Conservation (phyloP, 2,329 filamentous ascomycete genomes). For the Aureobasidium uvarum region DNA sequence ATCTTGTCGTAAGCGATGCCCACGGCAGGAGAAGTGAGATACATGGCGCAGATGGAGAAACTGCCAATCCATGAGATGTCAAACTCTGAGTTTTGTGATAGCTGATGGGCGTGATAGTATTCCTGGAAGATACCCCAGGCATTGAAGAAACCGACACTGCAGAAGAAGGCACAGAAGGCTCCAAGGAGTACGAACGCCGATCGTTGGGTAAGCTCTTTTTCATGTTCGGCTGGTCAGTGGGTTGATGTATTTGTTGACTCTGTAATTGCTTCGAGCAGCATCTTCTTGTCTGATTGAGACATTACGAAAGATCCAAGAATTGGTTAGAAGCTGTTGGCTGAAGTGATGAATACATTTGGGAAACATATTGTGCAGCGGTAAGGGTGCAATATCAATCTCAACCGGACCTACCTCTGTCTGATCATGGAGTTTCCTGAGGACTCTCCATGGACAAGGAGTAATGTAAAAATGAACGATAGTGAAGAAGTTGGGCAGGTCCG, state of each 20-base stretch:
- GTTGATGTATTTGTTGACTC: not conserved
- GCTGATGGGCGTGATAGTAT: constrained; percentile 33
- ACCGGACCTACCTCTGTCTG: not conserved
- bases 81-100: constrained; percentile 31
- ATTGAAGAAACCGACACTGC: constrained; percentile 34
- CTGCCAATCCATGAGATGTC: constrained; percentile 38
- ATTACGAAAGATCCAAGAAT: not conserved
- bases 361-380: not conserved
- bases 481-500: too few species aligned
- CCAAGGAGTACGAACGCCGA: constrained; percentile 23
- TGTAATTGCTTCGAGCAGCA: not conserved
- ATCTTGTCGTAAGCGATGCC: constrained; percentile 36
- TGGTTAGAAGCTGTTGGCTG: not conserved
- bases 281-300: not conserved
- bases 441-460: too few species aligned
- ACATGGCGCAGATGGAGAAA: constrained; percentile 33
- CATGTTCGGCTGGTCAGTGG: not conserved
- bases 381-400: not conserved
- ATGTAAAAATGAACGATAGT: not conserved
- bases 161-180: constrained; percentile 31
- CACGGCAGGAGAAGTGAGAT: constrained; percentile 33
- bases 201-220: not conserved
- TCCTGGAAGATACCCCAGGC: constrained; percentile 34
- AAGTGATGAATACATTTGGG: not conserved
- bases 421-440: not conserved